phyloP scores from a whole-genome alignment of 805 yeast species.

The Saccharomyces jurei region DNA sequence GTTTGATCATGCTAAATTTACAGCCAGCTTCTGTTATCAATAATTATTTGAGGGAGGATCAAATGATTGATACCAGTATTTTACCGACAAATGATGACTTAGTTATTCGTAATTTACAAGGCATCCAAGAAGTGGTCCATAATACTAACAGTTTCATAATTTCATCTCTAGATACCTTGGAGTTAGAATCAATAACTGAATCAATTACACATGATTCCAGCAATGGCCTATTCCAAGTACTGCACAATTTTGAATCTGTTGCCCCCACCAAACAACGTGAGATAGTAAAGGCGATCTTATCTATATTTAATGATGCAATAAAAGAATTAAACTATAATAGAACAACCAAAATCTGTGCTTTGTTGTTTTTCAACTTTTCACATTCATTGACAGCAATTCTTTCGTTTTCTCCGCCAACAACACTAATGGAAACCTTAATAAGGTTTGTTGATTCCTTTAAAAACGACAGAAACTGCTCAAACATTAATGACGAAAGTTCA shows the following conservation, averaged over 20 bases:
- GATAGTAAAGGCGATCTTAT: conserved; percentile 32
- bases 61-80: conserved; percentile 30
- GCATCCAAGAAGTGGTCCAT: conserved; percentile 26
- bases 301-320: conserved; percentile 32
- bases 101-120: conserved; percentile 26
- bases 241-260: conserved; percentile 39
- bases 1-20: conserved; percentile 35
- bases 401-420: conserved; percentile 39
- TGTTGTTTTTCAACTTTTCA: conserved; percentile 38
- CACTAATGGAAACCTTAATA: conserved; percentile 38
- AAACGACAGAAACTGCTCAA: conserved; percentile 9
- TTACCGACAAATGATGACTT: conserved; percentile 30
- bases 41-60: conserved; percentile 34
- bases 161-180: conserved; percentile 20
- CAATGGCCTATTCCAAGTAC: conserved; percentile 44
- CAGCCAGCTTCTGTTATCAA: conserved; percentile 30
- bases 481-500: conserved; percentile 31
- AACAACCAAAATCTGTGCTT: conserved; percentile 44
- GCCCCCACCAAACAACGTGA: conserved; percentile 41
- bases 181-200: conserved; percentile 28
- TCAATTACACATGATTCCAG: conserved; percentile 45
- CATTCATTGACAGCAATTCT: conserved; percentile 36
- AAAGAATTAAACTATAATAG: conserved; percentile 35
- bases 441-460: conserved; percentile 44
- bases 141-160: conserved; percentile 27